Evolutionary conservation across 192 early-diverging fungal species (phyloP).

Genomic region (Glomus cerebriforme): DNA sequence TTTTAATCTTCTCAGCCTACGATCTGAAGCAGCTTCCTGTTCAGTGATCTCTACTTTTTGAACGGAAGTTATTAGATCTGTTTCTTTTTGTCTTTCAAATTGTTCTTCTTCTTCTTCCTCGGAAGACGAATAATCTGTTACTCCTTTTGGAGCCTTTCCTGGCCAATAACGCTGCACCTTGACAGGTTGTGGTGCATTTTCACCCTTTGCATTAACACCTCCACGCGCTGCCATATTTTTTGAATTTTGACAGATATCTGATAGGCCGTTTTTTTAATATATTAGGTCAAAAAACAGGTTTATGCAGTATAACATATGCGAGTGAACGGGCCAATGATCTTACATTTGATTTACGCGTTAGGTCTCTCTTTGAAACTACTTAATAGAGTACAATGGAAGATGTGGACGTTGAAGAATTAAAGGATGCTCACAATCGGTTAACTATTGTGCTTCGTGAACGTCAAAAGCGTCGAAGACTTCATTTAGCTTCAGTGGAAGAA

Average conservation of each 20-base stretch:
- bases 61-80: conserved; percentile 44
- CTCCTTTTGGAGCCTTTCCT: conserved; percentile 57
- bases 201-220: conserved; percentile 36
- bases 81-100: conserved; percentile 32
- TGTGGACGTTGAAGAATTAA: neutral
- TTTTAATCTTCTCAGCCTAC: conserved; percentile 50
- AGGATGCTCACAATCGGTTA: conserved; percentile 7
- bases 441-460: conserved; percentile 9
- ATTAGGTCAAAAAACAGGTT: no score
- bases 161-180: conserved; percentile 62
- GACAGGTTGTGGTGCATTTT: conserved; percentile 39
- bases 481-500: neutral
- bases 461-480: conserved; percentile 16
- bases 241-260: no score
- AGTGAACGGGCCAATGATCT: no score
- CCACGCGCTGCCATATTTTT: conserved; percentile 31
- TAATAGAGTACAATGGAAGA: neutral
- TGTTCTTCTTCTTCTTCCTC: conserved; percentile 53
- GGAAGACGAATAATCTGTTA: conserved; percentile 53
- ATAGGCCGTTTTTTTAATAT: no score
- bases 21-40: conserved; percentile 42
- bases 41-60: conserved; percentile 52
- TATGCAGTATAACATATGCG: no score
- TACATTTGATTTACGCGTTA: no score
- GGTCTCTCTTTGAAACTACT: no score